Percentiles rank a stretch among this genome's conserved stretches.
These are phyloP conservation scores for Ustilaginoidea virens DNA, from an alignment of 2,329 filamentous ascomycete genomes.

Conservation along the genomic window DNA sequence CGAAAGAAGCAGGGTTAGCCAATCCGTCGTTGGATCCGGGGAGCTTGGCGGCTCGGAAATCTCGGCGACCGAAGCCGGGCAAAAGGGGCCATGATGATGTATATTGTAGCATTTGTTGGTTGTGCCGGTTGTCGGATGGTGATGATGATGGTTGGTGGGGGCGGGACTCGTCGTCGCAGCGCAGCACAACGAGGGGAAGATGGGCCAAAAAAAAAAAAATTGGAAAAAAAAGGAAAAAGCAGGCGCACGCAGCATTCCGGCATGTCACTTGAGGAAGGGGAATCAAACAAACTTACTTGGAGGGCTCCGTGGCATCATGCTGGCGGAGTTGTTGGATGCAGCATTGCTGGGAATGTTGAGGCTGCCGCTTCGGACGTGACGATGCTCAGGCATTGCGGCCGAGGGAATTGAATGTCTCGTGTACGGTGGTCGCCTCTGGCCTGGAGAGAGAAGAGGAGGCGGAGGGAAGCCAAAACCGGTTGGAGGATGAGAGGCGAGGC, in stretches of 20 bases:
- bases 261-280: slow-evolving; percentile 1
- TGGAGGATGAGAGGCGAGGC: slow-evolving; percentile 4
- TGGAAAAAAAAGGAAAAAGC: not conserved
- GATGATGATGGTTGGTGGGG: too few species aligned
- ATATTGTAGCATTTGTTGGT: not conserved
- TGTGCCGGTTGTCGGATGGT: too few species aligned
- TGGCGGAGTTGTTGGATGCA: slow-evolving; percentile 8
- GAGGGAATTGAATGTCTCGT: slow-evolving; percentile 6
- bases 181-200: too few species aligned
- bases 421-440: slow-evolving; percentile 2
- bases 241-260: slow-evolving; percentile 19
- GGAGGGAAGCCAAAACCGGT: slow-evolving; percentile 3
- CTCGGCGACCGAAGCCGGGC: too few species aligned
- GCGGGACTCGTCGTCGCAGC: not conserved
- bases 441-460: slow-evolving; percentile 3
- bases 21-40: too few species aligned
- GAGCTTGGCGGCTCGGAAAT: too few species aligned
- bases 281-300: slow-evolving; percentile 27
- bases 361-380: slow-evolving; percentile 42
- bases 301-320: slow-evolving; percentile 37
- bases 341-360: slow-evolving; percentile 30
- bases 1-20: too few species aligned
- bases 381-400: slow-evolving; percentile 31
- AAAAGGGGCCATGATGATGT: too few species aligned
- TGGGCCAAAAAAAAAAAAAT: not conserved